A percentile compares a stretch with the other conserved stretches of the same genome.
phyloP scores from a whole-genome alignment of 225 moss, liverwort and hornwort genomes.

The Polytrichum commune region DNA sequence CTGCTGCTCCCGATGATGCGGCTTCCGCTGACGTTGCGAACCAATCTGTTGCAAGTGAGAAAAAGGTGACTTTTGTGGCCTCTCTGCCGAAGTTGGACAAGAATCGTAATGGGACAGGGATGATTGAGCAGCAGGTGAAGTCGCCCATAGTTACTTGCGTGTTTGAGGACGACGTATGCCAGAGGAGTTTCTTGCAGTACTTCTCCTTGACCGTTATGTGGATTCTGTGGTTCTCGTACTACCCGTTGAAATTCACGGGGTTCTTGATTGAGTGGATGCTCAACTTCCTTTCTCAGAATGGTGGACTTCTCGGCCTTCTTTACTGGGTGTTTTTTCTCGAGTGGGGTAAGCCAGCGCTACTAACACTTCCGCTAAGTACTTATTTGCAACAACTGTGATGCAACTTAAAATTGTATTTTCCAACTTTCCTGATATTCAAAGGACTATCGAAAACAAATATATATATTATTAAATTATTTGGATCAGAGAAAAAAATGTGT shows the following conservation, averaged over 20 bases:
- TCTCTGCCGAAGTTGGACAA: background rate
- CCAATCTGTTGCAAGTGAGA: too few species aligned
- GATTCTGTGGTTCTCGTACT: constrained; percentile 15
- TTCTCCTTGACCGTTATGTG: too few species aligned
- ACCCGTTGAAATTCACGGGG: constrained; percentile 13
- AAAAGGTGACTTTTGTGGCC: background rate
- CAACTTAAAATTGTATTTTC: background rate
- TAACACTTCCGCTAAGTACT: too few species aligned
- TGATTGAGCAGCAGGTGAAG: too few species aligned
- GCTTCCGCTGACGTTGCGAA: too few species aligned
- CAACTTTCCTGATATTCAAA: background rate
- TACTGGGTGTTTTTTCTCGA: constrained; percentile 16
- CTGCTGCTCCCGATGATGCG: too few species aligned
- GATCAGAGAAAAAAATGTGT: background rate
- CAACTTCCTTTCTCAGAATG: constrained; percentile 33
- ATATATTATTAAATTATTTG: background rate
- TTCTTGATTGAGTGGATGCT: constrained; percentile 33
- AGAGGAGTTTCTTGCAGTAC: constrained; percentile 5
- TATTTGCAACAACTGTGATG: too few species aligned
- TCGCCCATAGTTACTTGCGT: background rate
- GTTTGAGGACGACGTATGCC: background rate
- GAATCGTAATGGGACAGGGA: background rate
- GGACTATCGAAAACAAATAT: background rate
- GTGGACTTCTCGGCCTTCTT: constrained; percentile 21
- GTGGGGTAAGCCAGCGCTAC: background rate